Evolutionary conservation across 306 rosid genomes (phyloP).

Genomic region (Amphicarpaea edgeworthii): DNA sequence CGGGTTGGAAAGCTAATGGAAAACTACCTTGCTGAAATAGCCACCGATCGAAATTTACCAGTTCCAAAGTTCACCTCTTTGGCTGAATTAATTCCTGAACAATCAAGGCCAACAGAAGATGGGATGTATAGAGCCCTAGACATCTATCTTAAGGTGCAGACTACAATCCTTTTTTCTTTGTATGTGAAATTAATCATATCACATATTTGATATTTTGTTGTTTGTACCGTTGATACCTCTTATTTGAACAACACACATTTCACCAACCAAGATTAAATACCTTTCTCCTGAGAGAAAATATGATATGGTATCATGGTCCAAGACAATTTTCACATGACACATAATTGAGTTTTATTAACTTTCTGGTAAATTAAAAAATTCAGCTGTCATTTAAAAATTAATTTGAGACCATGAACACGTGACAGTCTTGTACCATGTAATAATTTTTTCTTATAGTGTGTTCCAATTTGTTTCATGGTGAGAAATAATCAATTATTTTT

Average conservation of each 20-base stretch:
- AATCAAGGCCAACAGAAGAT: slow-evolving; percentile 83
- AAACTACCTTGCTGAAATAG: slow-evolving; percentile 84
- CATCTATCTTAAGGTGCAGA: slow-evolving; percentile 86
- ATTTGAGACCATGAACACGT: too few relatives aligned
- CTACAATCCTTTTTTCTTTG: slow-evolving; percentile 40
- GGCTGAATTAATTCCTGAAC: slow-evolving; percentile 88
- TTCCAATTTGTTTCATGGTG: too few relatives aligned
- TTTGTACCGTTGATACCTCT: neutral
- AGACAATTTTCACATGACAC: too few relatives aligned
- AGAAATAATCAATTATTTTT: too few relatives aligned
- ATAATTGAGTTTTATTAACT: too few relatives aligned
- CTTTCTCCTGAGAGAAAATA: neutral
- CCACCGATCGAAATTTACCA: slow-evolving; percentile 75
- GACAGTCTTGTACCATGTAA: too few relatives aligned
- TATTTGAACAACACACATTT: slow-evolving; percentile 4
- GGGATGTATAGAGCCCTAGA: slow-evolving; percentile 93
- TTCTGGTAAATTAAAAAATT: too few relatives aligned
- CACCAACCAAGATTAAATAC: neutral
- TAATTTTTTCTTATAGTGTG: neutral
- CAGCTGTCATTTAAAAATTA: too few relatives aligned
- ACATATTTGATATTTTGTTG: neutral
- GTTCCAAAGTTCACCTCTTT: slow-evolving; percentile 69
- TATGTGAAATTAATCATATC: slow-evolving; percentile 9
- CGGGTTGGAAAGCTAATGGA: slow-evolving; percentile 86
- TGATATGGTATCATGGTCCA: too few relatives aligned